These are phyloP conservation scores for Rhododendron molle DNA, from an alignment of 148 eudicot genomes.

Conservation along the genomic window DNA sequence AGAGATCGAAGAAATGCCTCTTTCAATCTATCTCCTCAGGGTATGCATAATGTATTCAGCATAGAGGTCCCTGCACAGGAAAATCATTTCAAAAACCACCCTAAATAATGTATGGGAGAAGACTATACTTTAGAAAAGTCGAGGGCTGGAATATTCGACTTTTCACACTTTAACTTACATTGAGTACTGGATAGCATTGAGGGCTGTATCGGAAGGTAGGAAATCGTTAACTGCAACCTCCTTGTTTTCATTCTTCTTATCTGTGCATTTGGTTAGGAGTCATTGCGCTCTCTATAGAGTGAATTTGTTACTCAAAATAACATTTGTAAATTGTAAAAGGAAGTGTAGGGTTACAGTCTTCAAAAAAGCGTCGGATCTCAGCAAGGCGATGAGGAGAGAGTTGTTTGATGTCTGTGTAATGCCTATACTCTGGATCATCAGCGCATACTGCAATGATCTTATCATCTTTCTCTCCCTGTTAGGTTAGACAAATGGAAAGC, in stretches of 20 bases:
- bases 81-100: not conserved
- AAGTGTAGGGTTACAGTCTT: constrained; percentile 40
- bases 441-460: constrained; percentile 91
- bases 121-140: not conserved
- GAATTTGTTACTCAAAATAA: not conserved
- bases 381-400: constrained; percentile 90
- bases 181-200: constrained; percentile 44
- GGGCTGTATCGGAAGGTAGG: constrained; percentile 31
- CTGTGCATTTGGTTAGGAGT: constrained; percentile 18
- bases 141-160: not conserved
- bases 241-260: constrained; percentile 68
- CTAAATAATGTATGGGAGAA: not conserved
- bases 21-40: constrained; percentile 27
- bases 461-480: constrained; percentile 86
- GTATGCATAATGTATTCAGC: constrained; percentile 50
- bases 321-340: not conserved
- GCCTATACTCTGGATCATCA: constrained; percentile 88
- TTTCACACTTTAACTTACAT: constrained; percentile 24
- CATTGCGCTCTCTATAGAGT: not conserved
- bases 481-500: not conserved
- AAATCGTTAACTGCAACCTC: constrained; percentile 55
- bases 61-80: constrained; percentile 44
- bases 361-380: constrained; percentile 85
- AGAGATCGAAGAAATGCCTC: not conserved
- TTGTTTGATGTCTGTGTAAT: constrained; percentile 54